phyloP scores from a whole-genome alignment of 257 asterid species.

The Scutellaria barbata region DNA sequence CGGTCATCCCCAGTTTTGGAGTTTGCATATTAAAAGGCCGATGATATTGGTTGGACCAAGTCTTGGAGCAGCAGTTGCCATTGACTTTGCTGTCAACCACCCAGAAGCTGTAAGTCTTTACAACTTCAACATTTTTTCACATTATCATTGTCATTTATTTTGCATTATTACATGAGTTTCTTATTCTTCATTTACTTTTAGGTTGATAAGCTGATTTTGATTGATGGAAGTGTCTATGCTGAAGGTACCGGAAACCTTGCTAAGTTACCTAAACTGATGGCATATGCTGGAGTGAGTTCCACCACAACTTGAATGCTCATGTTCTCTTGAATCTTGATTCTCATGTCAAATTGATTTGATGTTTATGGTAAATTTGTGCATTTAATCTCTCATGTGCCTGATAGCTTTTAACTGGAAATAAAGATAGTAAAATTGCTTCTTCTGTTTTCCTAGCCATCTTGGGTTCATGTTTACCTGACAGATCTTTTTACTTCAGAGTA shows the following conservation, averaged over 20 bases:
- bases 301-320: slow-evolving; percentile 14
- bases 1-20: slow-evolving; percentile 67
- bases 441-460: background rate
- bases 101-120: slow-evolving; percentile 76
- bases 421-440: background rate
- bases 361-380: background rate
- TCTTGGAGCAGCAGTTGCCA: slow-evolving; percentile 94
- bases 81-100: slow-evolving; percentile 67
- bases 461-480: too few species aligned
- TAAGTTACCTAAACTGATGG: slow-evolving; percentile 68
- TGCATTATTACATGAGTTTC: slow-evolving; percentile 15
- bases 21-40: slow-evolving; percentile 69
- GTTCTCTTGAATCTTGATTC: slow-evolving; percentile 7
- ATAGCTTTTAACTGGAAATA: background rate
- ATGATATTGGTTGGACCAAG: slow-evolving; percentile 96
- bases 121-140: slow-evolving; percentile 8
- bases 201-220: slow-evolving; percentile 87
- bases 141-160: slow-evolving; percentile 3
- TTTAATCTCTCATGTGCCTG: background rate
- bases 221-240: slow-evolving; percentile 94
- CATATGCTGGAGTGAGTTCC: slow-evolving; percentile 83
- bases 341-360: slow-evolving; percentile 14
- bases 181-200: slow-evolving; percentile 38
- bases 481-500: background rate
- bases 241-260: slow-evolving; percentile 96